These are phyloP conservation scores for Hemisphaericaspora lyxosophila DNA, from an alignment of 1,139 yeast genomes.

Conservation along the genomic window DNA sequence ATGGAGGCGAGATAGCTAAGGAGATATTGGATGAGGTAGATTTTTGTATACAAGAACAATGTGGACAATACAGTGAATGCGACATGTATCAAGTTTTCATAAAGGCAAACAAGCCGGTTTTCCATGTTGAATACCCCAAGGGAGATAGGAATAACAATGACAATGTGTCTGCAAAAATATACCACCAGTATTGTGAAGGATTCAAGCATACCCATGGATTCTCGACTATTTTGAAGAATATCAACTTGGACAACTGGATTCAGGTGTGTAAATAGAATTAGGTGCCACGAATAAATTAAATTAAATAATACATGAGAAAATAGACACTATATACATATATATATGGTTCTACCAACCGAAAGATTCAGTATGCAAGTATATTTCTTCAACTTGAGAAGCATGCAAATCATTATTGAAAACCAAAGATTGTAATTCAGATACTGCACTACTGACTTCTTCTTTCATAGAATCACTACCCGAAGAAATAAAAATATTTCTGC, in stretches of 20 bases:
- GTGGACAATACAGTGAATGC: constrained; percentile 21
- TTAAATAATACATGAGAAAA: background rate
- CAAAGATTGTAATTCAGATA: constrained; percentile 37
- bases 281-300: background rate
- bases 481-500: constrained; percentile 47
- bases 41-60: constrained; percentile 23
- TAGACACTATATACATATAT: background rate
- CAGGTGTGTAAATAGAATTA: background rate
- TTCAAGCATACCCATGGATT: constrained; percentile 13
- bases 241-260: constrained; percentile 20
- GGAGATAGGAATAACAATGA: constrained; percentile 13
- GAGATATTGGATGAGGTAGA: constrained; percentile 16
- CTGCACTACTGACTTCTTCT: constrained; percentile 41
- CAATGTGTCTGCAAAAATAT: constrained; percentile 6
- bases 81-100: constrained; percentile 15
- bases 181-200: constrained; percentile 15
- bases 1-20: constrained; percentile 19
- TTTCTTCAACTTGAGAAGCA: constrained; percentile 40
- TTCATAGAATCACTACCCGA: constrained; percentile 54
- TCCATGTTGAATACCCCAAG: constrained; percentile 24
- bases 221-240: constrained; percentile 21
- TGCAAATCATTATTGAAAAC: constrained; percentile 32
- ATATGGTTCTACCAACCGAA: constrained; percentile 51
- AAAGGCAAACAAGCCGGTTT: constrained; percentile 17
- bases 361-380: constrained; percentile 57